Conservation (phyloP, 192 early-diverging fungal species). For the Helicostylum pulchrum region DNA sequence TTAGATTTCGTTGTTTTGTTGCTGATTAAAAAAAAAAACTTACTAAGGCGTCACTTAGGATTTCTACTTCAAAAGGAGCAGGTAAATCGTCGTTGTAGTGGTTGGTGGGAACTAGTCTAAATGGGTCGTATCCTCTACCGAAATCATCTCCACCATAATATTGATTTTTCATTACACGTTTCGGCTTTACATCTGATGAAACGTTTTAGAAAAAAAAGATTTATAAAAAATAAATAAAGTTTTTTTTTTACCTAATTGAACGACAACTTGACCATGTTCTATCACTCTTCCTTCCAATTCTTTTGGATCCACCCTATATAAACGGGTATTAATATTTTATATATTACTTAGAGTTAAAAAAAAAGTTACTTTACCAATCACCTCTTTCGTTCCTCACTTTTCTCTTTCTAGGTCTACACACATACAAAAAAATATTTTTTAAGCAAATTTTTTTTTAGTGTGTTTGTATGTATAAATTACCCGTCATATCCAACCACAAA, state of each 20-base stretch:
- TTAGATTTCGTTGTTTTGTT: too few species aligned
- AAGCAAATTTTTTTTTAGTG: constrained; percentile 26
- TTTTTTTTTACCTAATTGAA: constrained; percentile 35
- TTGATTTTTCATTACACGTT: constrained; percentile 25
- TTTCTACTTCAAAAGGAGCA: constrained; percentile 52
- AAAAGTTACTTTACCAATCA: constrained; percentile 50
- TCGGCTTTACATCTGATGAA: constrained; percentile 18
- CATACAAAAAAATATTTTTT: not conserved
- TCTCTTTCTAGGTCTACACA: constrained; percentile 43
- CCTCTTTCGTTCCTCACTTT: constrained; percentile 60
- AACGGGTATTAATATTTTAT: not conserved
- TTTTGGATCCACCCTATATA: constrained; percentile 49
- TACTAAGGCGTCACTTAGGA: constrained; percentile 54
- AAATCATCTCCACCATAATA: constrained; percentile 31
- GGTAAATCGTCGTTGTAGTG: constrained; percentile 42
- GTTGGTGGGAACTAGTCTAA: constrained; percentile 48
- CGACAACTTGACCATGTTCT: constrained; percentile 47
- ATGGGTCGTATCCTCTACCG: constrained; percentile 49
- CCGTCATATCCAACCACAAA: constrained; percentile 30
- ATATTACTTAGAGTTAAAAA: not conserved
- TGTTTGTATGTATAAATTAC: constrained; percentile 22
- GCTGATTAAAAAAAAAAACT: constrained; percentile 17
- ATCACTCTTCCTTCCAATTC: constrained; percentile 57
- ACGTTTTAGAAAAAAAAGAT: not conserved
- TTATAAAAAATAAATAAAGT: not conserved